Evolutionary conservation across 768 basidiomycete genomes (phyloP).

Genomic region (Boletus rex-veris): DNA sequence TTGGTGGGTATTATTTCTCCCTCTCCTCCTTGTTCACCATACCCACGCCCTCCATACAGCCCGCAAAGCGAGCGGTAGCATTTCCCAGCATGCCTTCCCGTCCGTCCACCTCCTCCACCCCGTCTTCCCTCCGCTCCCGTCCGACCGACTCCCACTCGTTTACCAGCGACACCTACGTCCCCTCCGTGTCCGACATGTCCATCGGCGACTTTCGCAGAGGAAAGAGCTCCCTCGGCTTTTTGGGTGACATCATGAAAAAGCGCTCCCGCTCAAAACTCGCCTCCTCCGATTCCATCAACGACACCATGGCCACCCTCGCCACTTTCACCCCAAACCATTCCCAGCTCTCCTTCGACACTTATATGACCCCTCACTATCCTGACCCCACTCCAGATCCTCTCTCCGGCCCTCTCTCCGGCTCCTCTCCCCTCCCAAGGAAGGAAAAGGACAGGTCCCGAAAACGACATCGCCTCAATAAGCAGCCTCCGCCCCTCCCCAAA

Average conservation of each 20-base stretch:
- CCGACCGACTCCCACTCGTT: slow-evolving; percentile 31
- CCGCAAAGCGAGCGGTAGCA: slow-evolving; percentile 18
- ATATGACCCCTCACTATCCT: slow-evolving; percentile 7
- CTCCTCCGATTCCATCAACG: slow-evolving; percentile 31
- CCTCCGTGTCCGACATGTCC: slow-evolving; percentile 35
- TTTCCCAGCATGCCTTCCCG: slow-evolving; percentile 31
- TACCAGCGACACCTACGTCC: slow-evolving; percentile 24
- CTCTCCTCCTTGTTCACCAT: neutral
- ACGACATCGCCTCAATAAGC: slow-evolving; percentile 20
- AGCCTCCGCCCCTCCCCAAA: slow-evolving; percentile 14
- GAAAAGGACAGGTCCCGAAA: slow-evolving; percentile 22
- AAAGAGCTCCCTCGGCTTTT: slow-evolving; percentile 44
- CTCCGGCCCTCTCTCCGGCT: slow-evolving; percentile 6
- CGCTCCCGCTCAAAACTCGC: slow-evolving; percentile 40
- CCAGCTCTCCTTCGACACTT: slow-evolving; percentile 26
- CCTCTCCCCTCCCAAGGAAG: slow-evolving; percentile 23
- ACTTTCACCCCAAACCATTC: slow-evolving; percentile 39
- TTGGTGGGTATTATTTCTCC: neutral
- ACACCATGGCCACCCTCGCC: slow-evolving; percentile 29
- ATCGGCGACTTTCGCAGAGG: slow-evolving; percentile 40
- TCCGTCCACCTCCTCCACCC: slow-evolving; percentile 33
- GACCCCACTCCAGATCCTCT: neutral
- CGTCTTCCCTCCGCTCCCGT: slow-evolving; percentile 26
- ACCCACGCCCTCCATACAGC: slow-evolving; percentile 13
- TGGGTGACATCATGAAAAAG: slow-evolving; percentile 41